Base-by-base conservation (phyloP, 129 eudicot species). In the Pittosporum tobira region DNA sequence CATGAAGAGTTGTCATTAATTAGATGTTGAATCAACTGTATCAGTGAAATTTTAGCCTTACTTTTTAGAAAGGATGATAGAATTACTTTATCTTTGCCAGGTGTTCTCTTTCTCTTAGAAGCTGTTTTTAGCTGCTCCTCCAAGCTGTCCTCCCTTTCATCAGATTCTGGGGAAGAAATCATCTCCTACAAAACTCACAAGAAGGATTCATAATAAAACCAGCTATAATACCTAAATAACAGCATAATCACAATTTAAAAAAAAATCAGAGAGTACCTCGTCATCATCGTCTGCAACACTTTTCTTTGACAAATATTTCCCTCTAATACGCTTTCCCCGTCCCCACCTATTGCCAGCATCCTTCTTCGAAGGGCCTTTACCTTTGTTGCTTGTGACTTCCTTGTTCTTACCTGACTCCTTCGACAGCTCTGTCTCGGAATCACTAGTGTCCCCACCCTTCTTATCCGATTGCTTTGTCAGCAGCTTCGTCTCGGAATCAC, bases 31-130 rank as follows among this genome's bases (percentile, higher is more conserved):
- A n/a, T n/a, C n/a, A n/a, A n/a, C n/a, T n/a, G n/a, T n/a, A n/a
- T n/a, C n/a, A n/a, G n/a, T n/a, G n/a, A n/a, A n/a, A n/a, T n/a
- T n/a, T n/a, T n/a, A n/a, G n/a, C n/a, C n/a, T n/a, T n/a, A n/a
- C n/a, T n/a, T n/a, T n/a, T n/a, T n/a, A n/a, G n/a, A n/a, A n/a
- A n/a, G n/a, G n/a, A n/a, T n/a, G n/a, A n/a, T n/a, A n/a, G n/a
- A n/a, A n/a, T n/a, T n/a, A 88, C 94, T 56, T 78, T 73, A 23
- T 69, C 76, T 52, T 68, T 63, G 66, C 64, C 78, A 37, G 82
- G 51, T n/a, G 73, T 42, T 43, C 80, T 80, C 71, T 88, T 84
- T 54, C 94, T 72, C 79, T 88, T 88, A 59, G 82, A 61, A 70
- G 67, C 64, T 18, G 51, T 63, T 26, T 27, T 70, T 1, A 84